Conservation (phyloP, 1,284 basidiomycete species). For the Ganoderma meredithae region DNA sequence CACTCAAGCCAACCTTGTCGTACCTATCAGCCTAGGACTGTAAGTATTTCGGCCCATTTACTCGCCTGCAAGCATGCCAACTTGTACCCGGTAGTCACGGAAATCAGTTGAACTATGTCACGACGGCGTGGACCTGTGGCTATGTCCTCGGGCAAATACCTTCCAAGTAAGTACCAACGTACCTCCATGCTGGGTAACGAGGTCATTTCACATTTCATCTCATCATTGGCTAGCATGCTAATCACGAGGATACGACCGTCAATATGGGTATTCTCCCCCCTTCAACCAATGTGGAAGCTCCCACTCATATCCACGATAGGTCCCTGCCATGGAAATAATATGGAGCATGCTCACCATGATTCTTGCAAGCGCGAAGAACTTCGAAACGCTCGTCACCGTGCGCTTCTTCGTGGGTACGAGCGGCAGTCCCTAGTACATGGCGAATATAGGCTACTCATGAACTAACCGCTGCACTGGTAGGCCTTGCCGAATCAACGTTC, state of each 20-base stretch:
- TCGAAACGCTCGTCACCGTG: conserved; percentile 42
- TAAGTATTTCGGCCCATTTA: conserved; percentile 16
- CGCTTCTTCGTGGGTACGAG: conserved; percentile 49
- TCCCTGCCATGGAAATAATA: conserved; percentile 49
- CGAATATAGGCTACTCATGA: neutral
- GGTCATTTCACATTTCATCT: neutral
- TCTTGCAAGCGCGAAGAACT: conserved; percentile 46
- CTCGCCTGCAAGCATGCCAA: no score
- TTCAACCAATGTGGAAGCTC: neutral
- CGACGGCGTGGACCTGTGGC: conserved; percentile 51
- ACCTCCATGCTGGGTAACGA: neutral
- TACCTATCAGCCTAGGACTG: conserved; percentile 37
- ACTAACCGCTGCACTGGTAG: conserved; percentile 26
- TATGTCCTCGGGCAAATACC: conserved; percentile 53
- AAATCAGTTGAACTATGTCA: conserved; percentile 51
- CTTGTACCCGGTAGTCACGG: conserved; percentile 34
- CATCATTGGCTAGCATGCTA: conserved; percentile 39
- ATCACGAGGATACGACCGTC: conserved; percentile 49
- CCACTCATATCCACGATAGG: conserved; percentile 31
- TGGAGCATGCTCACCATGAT: conserved; percentile 50
- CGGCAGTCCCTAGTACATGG: neutral
- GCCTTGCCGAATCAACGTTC: conserved; percentile 52
- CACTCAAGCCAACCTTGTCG: neutral
- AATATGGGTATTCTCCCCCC: conserved; percentile 43
- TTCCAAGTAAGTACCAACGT: conserved; percentile 42